phyloP scores from a whole-genome alignment of 78 protist species.

The Mantamonas sphyraenae region DNA sequence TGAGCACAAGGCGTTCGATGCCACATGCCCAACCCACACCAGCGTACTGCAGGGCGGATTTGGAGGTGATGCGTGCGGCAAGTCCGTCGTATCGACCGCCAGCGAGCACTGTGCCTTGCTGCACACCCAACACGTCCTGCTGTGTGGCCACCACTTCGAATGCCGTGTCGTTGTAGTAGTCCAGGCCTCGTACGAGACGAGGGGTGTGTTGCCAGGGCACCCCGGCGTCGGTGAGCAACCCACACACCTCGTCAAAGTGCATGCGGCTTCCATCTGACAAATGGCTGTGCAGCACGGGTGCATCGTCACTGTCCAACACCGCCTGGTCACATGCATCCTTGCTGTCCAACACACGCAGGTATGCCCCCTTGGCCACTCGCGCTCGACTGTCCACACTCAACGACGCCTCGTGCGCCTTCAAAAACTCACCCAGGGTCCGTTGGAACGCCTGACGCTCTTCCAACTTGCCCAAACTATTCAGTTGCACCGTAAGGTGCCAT shows the following conservation, averaged over 20 bases:
- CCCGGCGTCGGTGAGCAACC: constrained; percentile 2
- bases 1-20: constrained; percentile 20
- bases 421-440: background rate
- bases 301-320: constrained; percentile 9
- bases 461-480: constrained; percentile 30
- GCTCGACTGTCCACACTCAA: constrained; percentile 17
- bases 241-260: constrained; percentile 16
- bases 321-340: constrained; percentile 26
- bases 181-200: constrained; percentile 49
- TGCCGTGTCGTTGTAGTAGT: constrained; percentile 56
- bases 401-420: background rate
- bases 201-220: constrained; percentile 14
- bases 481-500: background rate
- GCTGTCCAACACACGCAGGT: constrained; percentile 49
- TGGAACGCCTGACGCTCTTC: constrained; percentile 4
- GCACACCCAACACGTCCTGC: background rate
- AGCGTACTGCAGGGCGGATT: too few relatives aligned
- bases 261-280: background rate
- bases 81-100: constrained; percentile 33
- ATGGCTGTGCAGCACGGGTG: constrained; percentile 21
- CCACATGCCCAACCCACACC: constrained; percentile 35
- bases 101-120: constrained; percentile 6
- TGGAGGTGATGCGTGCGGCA: background rate
- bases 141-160: constrained; percentile 40
- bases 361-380: constrained; percentile 17